These are phyloP conservation scores for Umbelopsis isabellina DNA, from an alignment of 192 early-diverging fungal species.

Conservation along the genomic window DNA sequence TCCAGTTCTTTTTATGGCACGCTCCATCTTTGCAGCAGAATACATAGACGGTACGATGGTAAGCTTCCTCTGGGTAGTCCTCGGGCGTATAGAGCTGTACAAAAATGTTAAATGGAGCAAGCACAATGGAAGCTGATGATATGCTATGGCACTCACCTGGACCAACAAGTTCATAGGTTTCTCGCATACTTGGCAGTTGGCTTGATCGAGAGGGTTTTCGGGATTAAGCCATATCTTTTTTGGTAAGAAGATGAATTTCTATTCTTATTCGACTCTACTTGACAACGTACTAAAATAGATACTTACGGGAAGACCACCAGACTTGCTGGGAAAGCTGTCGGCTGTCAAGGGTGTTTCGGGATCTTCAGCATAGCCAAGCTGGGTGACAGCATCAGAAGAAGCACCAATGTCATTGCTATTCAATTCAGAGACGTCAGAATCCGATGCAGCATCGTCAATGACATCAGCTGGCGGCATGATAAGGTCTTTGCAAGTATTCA, in stretches of 20 bases:
- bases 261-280: not conserved
- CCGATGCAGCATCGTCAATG: constrained; percentile 7
- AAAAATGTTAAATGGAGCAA: not conserved
- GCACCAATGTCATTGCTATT: constrained; percentile 14
- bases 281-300: not conserved
- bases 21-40: constrained; percentile 89
- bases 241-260: not conserved
- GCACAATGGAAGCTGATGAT: not conserved
- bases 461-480: not conserved
- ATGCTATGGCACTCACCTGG: constrained; percentile 63
- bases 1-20: constrained; percentile 69
- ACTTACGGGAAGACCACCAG: constrained; percentile 83
- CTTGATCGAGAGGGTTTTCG: constrained; percentile 55
- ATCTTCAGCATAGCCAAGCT: constrained; percentile 78
- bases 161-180: constrained; percentile 78
- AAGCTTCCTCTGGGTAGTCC: constrained; percentile 83
- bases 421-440: constrained; percentile 13
- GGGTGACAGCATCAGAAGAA: constrained; percentile 22
- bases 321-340: constrained; percentile 80
- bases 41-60: constrained; percentile 88
- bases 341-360: constrained; percentile 60
- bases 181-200: constrained; percentile 72
- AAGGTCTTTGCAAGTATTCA: too few species aligned
- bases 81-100: constrained; percentile 88
- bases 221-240: constrained; percentile 85